phyloP scores from a whole-genome alignment of 2,329 filamentous ascomycete genomes.

The Ampelomyces quisqualis region DNA sequence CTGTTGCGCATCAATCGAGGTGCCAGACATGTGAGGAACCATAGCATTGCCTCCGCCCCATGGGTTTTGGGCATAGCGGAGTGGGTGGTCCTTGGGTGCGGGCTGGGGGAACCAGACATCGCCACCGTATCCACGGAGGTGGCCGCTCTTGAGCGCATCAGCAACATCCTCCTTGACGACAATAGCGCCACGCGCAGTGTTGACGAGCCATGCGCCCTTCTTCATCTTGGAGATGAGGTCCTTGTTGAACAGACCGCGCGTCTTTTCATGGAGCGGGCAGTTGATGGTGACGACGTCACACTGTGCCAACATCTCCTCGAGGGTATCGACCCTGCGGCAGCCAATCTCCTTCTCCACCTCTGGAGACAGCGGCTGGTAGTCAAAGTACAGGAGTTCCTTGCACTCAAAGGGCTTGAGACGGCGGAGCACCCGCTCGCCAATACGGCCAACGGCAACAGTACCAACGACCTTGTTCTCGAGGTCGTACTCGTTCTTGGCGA shows the following conservation, averaged over 20 bases:
- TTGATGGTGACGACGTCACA: constrained; percentile 99
- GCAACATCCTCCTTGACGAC: constrained; percentile 99
- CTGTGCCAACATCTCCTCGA: constrained; percentile 92
- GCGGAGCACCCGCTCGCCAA: constrained; percentile 95
- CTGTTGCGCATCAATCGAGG: constrained; percentile 93
- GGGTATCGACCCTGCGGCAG: constrained; percentile 79
- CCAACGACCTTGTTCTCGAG: constrained; percentile 97
- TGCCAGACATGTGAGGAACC: constrained; percentile 98
- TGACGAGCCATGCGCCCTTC: constrained; percentile 94
- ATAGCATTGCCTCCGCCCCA: constrained; percentile 98
- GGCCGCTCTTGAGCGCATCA: constrained; percentile 84
- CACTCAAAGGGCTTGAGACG: constrained; percentile 97
- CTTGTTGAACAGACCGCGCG: constrained; percentile 95
- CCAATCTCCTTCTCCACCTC: constrained; percentile 95
- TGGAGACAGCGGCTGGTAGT: constrained; percentile 89
- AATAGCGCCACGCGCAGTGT: constrained; percentile 97
- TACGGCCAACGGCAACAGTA: constrained; percentile 95
- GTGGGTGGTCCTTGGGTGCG: constrained; percentile 86
- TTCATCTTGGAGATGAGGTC: constrained; percentile 99
- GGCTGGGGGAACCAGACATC: constrained; percentile 98
- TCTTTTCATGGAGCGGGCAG: constrained; percentile 99
- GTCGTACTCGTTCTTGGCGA: constrained; percentile 98
- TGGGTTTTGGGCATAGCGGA: constrained; percentile 89
- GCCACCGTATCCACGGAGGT: constrained; percentile 84
- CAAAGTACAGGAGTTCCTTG: constrained; percentile 99